These are phyloP conservation scores for Talaromyces wortmannii DNA, from an alignment of 495 filamentous ascomycete species.

Conservation along the genomic window DNA sequence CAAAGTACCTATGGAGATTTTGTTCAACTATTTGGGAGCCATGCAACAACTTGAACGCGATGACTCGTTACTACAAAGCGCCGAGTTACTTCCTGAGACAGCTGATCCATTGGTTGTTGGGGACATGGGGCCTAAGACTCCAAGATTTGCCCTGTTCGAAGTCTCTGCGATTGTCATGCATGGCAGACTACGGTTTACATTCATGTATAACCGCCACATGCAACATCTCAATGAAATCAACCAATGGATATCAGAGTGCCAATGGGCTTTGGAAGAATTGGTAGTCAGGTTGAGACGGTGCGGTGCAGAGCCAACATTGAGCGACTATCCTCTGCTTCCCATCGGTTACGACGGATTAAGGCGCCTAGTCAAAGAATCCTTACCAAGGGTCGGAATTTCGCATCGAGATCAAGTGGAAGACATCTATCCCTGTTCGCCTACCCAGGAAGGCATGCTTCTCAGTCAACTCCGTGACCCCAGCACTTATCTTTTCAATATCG, in stretches of 20 bases:
- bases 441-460: conserved; percentile 61
- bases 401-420: conserved; percentile 43
- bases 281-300: conserved; percentile 41
- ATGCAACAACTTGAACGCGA: conserved; percentile 52
- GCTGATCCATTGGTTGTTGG: conserved; percentile 33
- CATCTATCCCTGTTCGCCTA: conserved; percentile 57
- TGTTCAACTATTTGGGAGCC: conserved; percentile 62
- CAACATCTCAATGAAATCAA: conserved; percentile 47
- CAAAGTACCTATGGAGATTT: conserved; percentile 56
- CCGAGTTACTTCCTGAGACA: conserved; percentile 41
- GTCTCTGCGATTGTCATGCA: conserved; percentile 52
- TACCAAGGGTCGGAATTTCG: conserved; percentile 42
- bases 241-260: conserved; percentile 55
- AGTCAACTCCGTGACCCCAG: conserved; percentile 48
- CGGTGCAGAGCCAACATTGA: conserved; percentile 49
- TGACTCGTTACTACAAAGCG: conserved; percentile 53
- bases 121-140: conserved; percentile 37
- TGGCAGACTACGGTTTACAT: conserved; percentile 51
- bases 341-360: conserved; percentile 48
- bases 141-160: conserved; percentile 59
- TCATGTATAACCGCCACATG: conserved; percentile 55
- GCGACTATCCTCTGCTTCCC: conserved; percentile 58
- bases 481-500: conserved; percentile 38
- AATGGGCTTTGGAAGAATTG: conserved; percentile 48
- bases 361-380: conserved; percentile 27